Evolutionary conservation across 352 stramenopile genomes (phyloP), one percentile per base, ranked within the genome.

Genomic region (Globisporangium mamillatum): DNA sequence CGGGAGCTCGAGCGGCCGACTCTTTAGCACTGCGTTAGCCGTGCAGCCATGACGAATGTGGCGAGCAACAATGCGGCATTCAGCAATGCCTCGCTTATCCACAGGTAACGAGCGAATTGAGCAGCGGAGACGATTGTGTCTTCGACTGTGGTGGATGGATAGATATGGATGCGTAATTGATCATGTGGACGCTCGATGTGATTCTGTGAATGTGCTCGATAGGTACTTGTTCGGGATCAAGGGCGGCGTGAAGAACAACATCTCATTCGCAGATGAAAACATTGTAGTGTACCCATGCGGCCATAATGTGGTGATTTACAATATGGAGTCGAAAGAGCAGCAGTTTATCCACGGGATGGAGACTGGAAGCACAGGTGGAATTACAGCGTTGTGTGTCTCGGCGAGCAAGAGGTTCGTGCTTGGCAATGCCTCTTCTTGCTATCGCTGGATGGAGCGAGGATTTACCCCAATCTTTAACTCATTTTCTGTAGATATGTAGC

Each of bases 341-440:
- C 90, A 97, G 75, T 96, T 97, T 54, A 83, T 97, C 25, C 86
- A 95, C 60, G 92, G 89, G 63, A 90, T 91, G 53, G 92, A 98
- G 60, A 81, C 67, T 9, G 67, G 74, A 1, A 89, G 83, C 53
- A 70, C 78, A 1, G 76, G 76, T 5, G 92, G 90, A 8, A 97
- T 98, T 75, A 96, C 92, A 14, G 87, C 91, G 7, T 80, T 98
- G 41, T 74, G 86, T 8, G 78, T 98, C 16, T 81, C 87, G 2
- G 71, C 86, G 4, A 97, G 85, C 67, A 92, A 92, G 44, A 82
- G 92, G 65, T 83, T 48, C 8, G 57, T 48, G 6, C 5, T 27
- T 36, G 34, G n/a, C 46, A 34, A 4, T 16, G 5, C 9, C 34
- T 60, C 22, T 46, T 44, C 20, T 34, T 29, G 32, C 10, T 22